Evolutionary conservation across 768 basidiomycete species (phyloP).

Genomic region (Pilatotrama ljubarskyi): DNA sequence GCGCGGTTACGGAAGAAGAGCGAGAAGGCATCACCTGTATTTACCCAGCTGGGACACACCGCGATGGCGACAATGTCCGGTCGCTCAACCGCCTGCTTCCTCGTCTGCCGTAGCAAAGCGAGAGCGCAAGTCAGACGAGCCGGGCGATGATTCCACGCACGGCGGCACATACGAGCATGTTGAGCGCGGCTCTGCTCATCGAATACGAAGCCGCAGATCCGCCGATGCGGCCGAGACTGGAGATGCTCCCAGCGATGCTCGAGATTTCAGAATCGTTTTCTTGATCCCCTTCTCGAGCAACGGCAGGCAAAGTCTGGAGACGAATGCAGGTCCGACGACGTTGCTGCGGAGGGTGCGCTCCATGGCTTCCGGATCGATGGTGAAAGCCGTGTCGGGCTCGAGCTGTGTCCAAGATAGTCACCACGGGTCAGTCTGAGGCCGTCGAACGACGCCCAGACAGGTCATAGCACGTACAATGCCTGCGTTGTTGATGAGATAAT

Average conservation of each 20-base stretch:
- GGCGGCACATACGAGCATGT: slow-evolving; percentile 39
- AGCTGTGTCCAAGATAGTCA: too few relatives aligned
- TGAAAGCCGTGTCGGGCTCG: background rate
- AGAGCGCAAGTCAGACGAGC: background rate
- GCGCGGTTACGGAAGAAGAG: too few relatives aligned
- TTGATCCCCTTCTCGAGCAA: slow-evolving; percentile 1
- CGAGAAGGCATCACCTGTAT: slow-evolving; percentile 23
- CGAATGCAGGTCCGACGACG: background rate
- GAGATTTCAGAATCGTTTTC: slow-evolving; percentile 15
- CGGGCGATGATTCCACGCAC: too few relatives aligned
- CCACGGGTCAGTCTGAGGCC: too few relatives aligned
- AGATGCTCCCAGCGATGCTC: slow-evolving; percentile 35
- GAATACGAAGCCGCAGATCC: slow-evolving; percentile 31
- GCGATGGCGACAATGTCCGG: slow-evolving; percentile 35
- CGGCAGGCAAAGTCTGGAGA: slow-evolving; percentile 10
- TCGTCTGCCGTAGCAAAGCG: slow-evolving; percentile 28
- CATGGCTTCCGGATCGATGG: background rate
- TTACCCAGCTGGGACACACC: slow-evolving; percentile 41
- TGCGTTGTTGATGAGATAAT: slow-evolving; percentile 41
- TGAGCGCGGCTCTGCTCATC: slow-evolving; percentile 39
- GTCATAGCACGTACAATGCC: background rate
- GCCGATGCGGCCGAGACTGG: slow-evolving; percentile 27
- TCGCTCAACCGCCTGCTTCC: slow-evolving; percentile 37
- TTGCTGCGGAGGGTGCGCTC: slow-evolving; percentile 6
- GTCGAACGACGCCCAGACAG: background rate